Evolutionary conservation across 2,329 filamentous ascomycete genomes (phyloP), one percentile per base, ranked within the genome.

Genomic region (Neopestalotiopsis sp.): DNA sequence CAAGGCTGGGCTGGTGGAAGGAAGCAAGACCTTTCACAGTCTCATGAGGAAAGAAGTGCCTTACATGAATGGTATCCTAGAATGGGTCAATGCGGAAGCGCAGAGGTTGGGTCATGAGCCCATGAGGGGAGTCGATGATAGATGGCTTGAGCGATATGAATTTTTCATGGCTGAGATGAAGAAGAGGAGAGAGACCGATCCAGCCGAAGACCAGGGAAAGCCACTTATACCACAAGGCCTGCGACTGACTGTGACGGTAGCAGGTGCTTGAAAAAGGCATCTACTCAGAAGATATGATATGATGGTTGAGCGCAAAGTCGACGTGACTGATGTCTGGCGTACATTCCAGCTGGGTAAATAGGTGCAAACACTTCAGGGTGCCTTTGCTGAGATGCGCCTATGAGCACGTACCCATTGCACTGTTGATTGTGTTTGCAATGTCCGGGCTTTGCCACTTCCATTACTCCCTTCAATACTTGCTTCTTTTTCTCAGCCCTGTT

Each of bases 21-120:
- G 67, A 72, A 79, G 65, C 72, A 79, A 67, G 77, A 81, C 67
- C 72, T 79, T 83, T 59, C 79, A 84, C 72, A 78, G 81, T 28
- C 69, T 83, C 69, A 63, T 76, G 71, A 75, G 57, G 67, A 78
- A 20, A 71, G 80, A 71, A 73, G 76, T 68, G 71, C 75, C 38
- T 71, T 82, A 75, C 75, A 82, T 75, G 72, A 76, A 67, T 57
- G 74, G 80, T 40, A 64, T 80, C 1, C 67, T 79, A 49, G 66
- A 60, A 17, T 78, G 76, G 71, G 75, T 77, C 5, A 77, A 79
- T 64, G 65, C 40, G 1, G 73, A 76, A 14, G 68, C 75, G 14
- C 62, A 34, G 4, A 70, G 71, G 32, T 66, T 65, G 17, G 77
- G 76, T 0, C 61, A 74, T 7, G 68, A 73, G 34, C 73, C 65